phyloP scores from a whole-genome alignment of 176 grass and related monocot species.

The Echinochloa phyllopogon region DNA sequence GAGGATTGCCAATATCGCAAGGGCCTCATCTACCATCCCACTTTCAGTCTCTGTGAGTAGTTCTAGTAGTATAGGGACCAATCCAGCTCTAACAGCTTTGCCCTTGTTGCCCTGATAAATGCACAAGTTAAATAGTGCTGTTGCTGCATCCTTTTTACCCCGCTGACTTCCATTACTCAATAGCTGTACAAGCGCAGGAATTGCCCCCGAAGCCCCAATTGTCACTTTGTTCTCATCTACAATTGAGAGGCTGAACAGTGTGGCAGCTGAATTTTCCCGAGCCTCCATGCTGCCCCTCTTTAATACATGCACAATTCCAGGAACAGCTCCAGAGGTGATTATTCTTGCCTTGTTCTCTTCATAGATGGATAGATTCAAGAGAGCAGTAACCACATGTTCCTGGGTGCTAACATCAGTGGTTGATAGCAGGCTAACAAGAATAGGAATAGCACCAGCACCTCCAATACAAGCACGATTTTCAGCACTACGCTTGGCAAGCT shows the following conservation, averaged over 20 bases:
- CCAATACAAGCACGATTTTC: slow-evolving; percentile 91
- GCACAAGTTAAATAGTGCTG: slow-evolving; percentile 84
- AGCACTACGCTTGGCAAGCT: slow-evolving; percentile 83
- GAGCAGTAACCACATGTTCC: slow-evolving; percentile 85
- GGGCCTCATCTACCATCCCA: slow-evolving; percentile 79
- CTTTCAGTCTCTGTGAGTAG: slow-evolving; percentile 61
- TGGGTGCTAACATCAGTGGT: slow-evolving; percentile 71
- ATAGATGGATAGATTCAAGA: slow-evolving; percentile 94
- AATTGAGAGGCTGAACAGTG: slow-evolving; percentile 90
- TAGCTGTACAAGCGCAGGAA: slow-evolving; percentile 79
- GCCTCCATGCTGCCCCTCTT: slow-evolving; percentile 96
- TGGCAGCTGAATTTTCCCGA: slow-evolving; percentile 94
- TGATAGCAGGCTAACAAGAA: slow-evolving; percentile 81
- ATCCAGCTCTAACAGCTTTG: slow-evolving; percentile 82
- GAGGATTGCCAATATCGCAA: slow-evolving; percentile 84
- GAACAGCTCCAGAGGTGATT: slow-evolving; percentile 70
- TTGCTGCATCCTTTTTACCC: slow-evolving; percentile 88
- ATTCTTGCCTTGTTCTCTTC: slow-evolving; percentile 93
- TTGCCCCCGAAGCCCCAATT: slow-evolving; percentile 78
- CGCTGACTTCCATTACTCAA: slow-evolving; percentile 75
- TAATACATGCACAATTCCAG: slow-evolving; percentile 78
- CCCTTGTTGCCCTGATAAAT: slow-evolving; percentile 96
- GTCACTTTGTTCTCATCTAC: slow-evolving; percentile 89
- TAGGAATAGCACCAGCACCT: slow-evolving; percentile 84
- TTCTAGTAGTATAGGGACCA: slow-evolving; percentile 72